Conservation (phyloP, 108 stramenopile genomes). For the Chaetoceros muelleri region DNA sequence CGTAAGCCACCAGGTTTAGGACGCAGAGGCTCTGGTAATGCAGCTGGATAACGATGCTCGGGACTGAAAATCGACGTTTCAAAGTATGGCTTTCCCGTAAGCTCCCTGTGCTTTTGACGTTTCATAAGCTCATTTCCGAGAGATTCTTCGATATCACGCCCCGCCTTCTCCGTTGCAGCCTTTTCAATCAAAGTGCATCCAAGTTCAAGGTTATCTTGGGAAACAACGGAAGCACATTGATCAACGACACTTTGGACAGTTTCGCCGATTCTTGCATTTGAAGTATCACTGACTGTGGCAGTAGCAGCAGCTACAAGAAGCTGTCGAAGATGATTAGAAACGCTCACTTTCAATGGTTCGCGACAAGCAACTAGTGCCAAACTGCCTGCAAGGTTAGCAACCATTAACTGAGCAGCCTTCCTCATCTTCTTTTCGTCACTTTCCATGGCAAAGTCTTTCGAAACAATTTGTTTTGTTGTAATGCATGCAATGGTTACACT, state of each 20-base stretch:
- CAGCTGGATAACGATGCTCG: constrained; percentile 79
- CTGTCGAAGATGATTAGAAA: constrained; percentile 91
- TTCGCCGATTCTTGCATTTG: constrained; percentile 29
- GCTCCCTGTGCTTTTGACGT: constrained; percentile 77
- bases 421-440: constrained; percentile 90
- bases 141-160: constrained; percentile 91
- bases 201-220: constrained; percentile 93
- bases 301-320: constrained; percentile 43
- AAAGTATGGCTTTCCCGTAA: constrained; percentile 80
- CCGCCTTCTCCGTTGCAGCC: constrained; percentile 97
- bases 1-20: constrained; percentile 90
- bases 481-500: constrained; percentile 97
- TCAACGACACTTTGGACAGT: constrained; percentile 73
- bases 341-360: constrained; percentile 89
- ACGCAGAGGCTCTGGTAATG: constrained; percentile 85
- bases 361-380: constrained; percentile 95
- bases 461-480: constrained; percentile 94
- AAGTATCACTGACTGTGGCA: neutral
- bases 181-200: constrained; percentile 98
- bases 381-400: constrained; percentile 94
- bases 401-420: constrained; percentile 96
- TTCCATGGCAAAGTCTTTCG: constrained; percentile 99
- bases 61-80: constrained; percentile 90
- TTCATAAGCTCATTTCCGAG: constrained; percentile 52
- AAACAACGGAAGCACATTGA: constrained; percentile 87